Percentiles rank a stretch among this genome's conserved stretches.
Evolutionary conservation across 768 basidiomycete species (phyloP).

Genomic region (Pisolithus microcarpus): DNA sequence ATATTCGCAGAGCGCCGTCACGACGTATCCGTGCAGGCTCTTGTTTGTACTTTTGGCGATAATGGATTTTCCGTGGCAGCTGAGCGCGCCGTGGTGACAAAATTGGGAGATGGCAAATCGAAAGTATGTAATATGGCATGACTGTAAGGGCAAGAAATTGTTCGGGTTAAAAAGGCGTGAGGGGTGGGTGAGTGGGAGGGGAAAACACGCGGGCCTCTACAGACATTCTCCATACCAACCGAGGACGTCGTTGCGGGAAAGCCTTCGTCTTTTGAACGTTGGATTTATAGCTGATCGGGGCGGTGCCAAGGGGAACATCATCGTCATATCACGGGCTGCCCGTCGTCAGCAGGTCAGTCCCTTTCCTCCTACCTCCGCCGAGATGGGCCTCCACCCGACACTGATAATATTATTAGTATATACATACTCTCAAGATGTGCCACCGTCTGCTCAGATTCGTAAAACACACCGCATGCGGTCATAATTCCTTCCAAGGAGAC

Average conservation of each 20-base stretch:
- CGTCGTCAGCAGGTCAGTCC: constrained; percentile 1
- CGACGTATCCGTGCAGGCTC: not conserved
- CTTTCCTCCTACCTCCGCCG: constrained; percentile 50
- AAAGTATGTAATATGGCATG: constrained; percentile 14
- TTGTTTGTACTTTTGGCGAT: constrained; percentile 8
- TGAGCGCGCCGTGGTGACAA: not conserved
- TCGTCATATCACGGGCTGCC: constrained; percentile 2
- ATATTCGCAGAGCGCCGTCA: constrained; percentile 1
- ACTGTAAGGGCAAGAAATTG: not conserved
- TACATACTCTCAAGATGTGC: constrained; percentile 47
- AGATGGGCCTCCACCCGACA: constrained; percentile 21
- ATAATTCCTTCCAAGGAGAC: constrained; percentile 41
- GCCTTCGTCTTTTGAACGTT: not conserved
- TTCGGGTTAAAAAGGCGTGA: constrained; percentile 6
- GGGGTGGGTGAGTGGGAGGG: not conserved
- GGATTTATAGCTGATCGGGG: not conserved
- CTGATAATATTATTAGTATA: constrained; percentile 5
- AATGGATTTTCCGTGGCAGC: constrained; percentile 5
- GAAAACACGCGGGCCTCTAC: not conserved
- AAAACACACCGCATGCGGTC: constrained; percentile 46
- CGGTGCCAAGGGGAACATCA: constrained; percentile 9
- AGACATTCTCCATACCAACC: not conserved
- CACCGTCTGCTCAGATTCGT: constrained; percentile 51
- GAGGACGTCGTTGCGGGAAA: not conserved
- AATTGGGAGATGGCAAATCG: constrained; percentile 8